Percentiles rank a stretch among this genome's conserved stretches.
Conservation (phyloP, 495 filamentous ascomycete genomes). For the Pyrenula massariospora region DNA sequence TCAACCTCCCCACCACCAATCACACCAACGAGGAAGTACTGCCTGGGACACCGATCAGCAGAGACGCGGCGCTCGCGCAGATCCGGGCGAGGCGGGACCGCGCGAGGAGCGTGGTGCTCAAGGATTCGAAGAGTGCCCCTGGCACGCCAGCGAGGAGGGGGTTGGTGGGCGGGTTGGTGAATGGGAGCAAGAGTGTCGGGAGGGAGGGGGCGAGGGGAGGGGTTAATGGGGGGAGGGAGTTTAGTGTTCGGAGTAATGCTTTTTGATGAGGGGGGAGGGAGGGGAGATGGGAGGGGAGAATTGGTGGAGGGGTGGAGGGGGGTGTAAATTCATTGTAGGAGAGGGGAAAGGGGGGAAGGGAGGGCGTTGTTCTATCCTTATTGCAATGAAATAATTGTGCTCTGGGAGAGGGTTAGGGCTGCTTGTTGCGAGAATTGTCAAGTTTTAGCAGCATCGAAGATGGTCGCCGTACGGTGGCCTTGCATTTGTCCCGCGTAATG, state of each 20-base stretch:
- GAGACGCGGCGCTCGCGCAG: slow-evolving; percentile 39
- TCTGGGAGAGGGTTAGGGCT: no score
- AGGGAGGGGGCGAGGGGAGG: no score
- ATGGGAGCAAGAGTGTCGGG: neutral
- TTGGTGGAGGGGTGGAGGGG: no score
- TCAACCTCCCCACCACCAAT: no score
- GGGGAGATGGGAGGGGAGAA: neutral
- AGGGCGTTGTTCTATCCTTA: no score
- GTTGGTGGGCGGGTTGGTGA: neutral
- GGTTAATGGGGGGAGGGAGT: neutral
- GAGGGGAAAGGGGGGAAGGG: no score
- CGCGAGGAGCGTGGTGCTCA: slow-evolving; percentile 29
- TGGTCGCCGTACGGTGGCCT: no score
- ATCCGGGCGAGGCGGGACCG: slow-evolving; percentile 35
- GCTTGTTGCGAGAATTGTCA: no score
- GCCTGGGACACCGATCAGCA: slow-evolving; percentile 30
- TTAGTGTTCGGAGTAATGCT: neutral
- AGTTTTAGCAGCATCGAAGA: no score
- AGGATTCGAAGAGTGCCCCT: neutral
- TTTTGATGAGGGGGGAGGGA: neutral
- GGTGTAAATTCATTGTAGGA: no score
- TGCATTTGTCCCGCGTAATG: no score
- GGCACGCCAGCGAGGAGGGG: neutral
- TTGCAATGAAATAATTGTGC: no score
- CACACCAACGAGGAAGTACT: slow-evolving; percentile 6